phyloP scores from a whole-genome alignment of 495 filamentous ascomycete species.

The Ramalina peruviana region DNA sequence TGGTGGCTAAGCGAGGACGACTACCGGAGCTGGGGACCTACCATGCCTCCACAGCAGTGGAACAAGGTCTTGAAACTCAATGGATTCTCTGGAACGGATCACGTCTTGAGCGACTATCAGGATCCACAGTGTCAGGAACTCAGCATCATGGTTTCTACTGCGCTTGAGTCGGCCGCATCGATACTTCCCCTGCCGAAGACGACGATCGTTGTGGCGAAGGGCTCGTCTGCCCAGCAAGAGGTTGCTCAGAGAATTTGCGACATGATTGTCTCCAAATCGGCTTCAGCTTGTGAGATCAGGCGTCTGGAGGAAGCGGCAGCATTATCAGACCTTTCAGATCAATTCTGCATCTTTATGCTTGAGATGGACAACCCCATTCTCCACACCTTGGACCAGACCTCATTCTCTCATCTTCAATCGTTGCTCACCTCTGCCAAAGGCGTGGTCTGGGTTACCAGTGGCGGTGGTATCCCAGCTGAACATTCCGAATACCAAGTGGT shows the following conservation, averaged over 20 bases:
- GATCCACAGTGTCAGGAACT: background rate
- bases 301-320: background rate
- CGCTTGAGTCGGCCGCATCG: background rate
- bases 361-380: too few species aligned
- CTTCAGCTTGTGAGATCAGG: background rate
- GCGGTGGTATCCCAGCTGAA: slow-evolving; percentile 11
- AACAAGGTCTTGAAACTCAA: slow-evolving; percentile 8
- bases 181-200: too few species aligned
- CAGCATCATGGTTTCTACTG: slow-evolving; percentile 9
- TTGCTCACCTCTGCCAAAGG: slow-evolving; percentile 5
- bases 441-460: slow-evolving; percentile 26
- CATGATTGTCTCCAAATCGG: background rate
- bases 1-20: slow-evolving; percentile 18
- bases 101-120: background rate
- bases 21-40: slow-evolving; percentile 19
- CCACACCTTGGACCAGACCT: too few species aligned
- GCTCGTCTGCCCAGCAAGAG: too few species aligned
- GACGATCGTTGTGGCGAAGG: too few species aligned
- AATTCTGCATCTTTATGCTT: too few species aligned
- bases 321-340: background rate
- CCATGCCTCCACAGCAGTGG: slow-evolving; percentile 12
- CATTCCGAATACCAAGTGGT: slow-evolving; percentile 15
- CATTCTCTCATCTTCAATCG: too few species aligned
- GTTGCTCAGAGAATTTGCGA: too few species aligned
- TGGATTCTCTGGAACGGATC: slow-evolving; percentile 16